These are phyloP conservation scores for Suhomyces vadensis DNA, from an alignment of 805 yeast species.

Conservation along the genomic window DNA sequence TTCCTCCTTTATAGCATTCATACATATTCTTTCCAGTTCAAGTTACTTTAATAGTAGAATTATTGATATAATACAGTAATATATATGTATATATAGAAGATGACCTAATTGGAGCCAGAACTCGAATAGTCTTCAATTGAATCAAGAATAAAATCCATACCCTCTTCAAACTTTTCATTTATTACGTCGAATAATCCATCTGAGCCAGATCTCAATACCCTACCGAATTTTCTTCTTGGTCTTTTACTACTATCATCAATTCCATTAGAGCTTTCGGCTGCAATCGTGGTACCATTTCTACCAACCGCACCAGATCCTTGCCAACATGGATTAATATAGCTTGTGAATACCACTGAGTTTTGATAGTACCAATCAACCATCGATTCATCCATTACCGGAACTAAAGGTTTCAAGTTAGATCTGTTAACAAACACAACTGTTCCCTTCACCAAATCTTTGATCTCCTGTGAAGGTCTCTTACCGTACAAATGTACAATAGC, in stretches of 20 bases:
- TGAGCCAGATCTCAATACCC: conserved; percentile 72
- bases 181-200: conserved; percentile 77
- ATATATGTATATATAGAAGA: background rate
- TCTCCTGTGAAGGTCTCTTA: conserved; percentile 61
- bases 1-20: no score
- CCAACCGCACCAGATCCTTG: conserved; percentile 40
- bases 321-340: conserved; percentile 80
- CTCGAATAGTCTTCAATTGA: conserved; percentile 59
- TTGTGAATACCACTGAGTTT: conserved; percentile 80
- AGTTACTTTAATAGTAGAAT: background rate
- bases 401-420: conserved; percentile 70
- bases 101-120: background rate
- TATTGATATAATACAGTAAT: conserved; percentile 4
- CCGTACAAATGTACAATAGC: conserved; percentile 87
- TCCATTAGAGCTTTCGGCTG: conserved; percentile 17
- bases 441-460: conserved; percentile 63
- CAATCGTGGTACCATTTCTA: conserved; percentile 17
- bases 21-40: background rate
- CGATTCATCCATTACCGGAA: conserved; percentile 85
- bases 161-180: conserved; percentile 81
- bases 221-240: conserved; percentile 89
- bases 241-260: conserved; percentile 49
- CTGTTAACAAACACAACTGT: conserved; percentile 69
- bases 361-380: conserved; percentile 90
- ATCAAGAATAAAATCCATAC: conserved; percentile 79